A percentile compares a stretch with the other conserved stretches of the same genome.
Evolutionary conservation across 2,329 filamentous ascomycete species (phyloP).

Genomic region (Alternaria arborescens): DNA sequence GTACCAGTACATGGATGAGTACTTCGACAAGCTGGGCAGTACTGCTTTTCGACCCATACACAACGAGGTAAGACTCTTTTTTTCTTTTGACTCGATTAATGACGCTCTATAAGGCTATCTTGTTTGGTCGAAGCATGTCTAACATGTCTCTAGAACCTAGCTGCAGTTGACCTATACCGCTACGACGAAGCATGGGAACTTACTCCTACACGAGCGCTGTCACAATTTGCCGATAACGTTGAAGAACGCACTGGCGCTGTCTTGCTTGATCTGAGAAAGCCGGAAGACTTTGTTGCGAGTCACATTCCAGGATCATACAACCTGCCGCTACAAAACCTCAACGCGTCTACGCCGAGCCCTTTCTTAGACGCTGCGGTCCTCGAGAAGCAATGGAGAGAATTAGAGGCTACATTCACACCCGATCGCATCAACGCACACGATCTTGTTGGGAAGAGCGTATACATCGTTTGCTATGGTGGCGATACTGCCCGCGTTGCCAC

Average conservation of each 20-base stretch:
- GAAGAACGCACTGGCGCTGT: constrained; percentile 1
- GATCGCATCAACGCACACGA: constrained; percentile 31
- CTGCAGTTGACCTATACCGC: constrained; percentile 29
- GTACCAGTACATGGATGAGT: constrained; percentile 69
- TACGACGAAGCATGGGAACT: constrained; percentile 37
- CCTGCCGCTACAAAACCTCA: constrained; percentile 27
- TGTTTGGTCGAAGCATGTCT: neutral
- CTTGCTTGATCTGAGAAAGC: constrained; percentile 28
- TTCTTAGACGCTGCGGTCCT: constrained; percentile 26
- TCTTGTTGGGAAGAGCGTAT: constrained; percentile 28
- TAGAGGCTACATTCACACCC: constrained; percentile 25
- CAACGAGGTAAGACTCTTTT: constrained; percentile 18
- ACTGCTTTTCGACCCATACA: constrained; percentile 33
- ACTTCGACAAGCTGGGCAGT: constrained; percentile 64
- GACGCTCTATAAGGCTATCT: neutral
- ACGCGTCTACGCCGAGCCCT: constrained; percentile 18
- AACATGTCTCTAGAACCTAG: constrained; percentile 23
- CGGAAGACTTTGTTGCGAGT: constrained; percentile 24
- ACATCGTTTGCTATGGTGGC: constrained; percentile 28
- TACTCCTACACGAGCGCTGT: constrained; percentile 17
- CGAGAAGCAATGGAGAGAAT: constrained; percentile 31
- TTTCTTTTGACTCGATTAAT: neutral
- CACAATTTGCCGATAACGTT: constrained; percentile 14
- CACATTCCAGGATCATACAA: constrained; percentile 33
- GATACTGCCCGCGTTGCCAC: constrained; percentile 31